Evolutionary conservation across 805 yeast genomes (phyloP), one percentile per base, ranked within the genome.

Genomic region (Kluyveromyces dobzhanskii): DNA sequence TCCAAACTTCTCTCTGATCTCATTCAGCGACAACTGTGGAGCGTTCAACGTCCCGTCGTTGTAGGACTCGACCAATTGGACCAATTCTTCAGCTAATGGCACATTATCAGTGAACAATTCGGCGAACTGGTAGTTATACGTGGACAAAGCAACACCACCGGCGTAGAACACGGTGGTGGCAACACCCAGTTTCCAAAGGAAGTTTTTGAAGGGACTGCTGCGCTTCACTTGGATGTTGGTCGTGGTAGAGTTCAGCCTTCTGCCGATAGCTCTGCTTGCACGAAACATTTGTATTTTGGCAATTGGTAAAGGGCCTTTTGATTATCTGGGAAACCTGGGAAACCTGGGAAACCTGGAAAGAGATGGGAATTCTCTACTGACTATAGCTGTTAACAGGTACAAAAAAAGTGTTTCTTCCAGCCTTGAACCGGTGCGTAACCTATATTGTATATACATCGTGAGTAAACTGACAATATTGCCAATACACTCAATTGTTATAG

Each of bases 51-150:
- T 38, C 11, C 41, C 47, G 34, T 51, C 47, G 35, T 50, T 43
- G 23, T 56, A 50, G 8, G 59, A 62, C 46, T 79, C 84, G 38
- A 71, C 63, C 7, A 56, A 49, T 38, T 75, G 73, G 23, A 80
- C 69, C 23, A 73, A 60, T 17, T 61, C 59, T 49, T 77, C 82
- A 28, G 78, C 84, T 37, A 71, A 67, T 14, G 92, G 92, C 32
- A 80, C 73, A 42, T 71, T 72, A 46, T 78, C 78, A 17, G 77
- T 67, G 57, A 78, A 80, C 33, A 66, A 46, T 47, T 80, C 85
- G 47, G 75, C 78, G 54, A 79, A 70, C 13, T 73, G 65, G 47
- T 78, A 82, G 51, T 69, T 69, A 44, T 72, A 62, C 23, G 76
- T 62, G 11, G 86, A 67, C 41, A 70, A 61, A 38, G 71, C 74